Conservation (phyloP, 164 flowering plant genomes). For the Umbilicus rupestris region DNA sequence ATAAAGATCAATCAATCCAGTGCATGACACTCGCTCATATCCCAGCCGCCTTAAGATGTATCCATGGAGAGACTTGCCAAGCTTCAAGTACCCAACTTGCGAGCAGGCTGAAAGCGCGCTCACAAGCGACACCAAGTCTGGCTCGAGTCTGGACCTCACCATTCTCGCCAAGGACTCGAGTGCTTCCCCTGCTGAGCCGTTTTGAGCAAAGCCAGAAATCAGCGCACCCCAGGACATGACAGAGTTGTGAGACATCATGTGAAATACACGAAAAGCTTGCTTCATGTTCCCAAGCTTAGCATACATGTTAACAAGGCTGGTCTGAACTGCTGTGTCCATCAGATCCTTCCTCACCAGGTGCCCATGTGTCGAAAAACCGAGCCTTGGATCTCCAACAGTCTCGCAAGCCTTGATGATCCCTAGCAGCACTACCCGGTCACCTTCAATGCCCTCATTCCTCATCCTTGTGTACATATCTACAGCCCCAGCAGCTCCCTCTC, state of each 20-base stretch:
- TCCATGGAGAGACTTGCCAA: constrained; percentile 44
- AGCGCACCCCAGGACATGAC: constrained; percentile 44
- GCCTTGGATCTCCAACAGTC: constrained; percentile 24
- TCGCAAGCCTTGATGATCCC: constrained; percentile 49
- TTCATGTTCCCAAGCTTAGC: constrained; percentile 41
- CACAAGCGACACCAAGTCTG: constrained; percentile 33
- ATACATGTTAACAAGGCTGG: constrained; percentile 53
- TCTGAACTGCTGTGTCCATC: constrained; percentile 27
- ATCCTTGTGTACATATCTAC: constrained; percentile 30
- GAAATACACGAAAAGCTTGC: constrained; percentile 26
- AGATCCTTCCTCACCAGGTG: constrained; percentile 29
- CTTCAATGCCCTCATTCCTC: constrained; percentile 32
- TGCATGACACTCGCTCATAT: constrained; percentile 22
- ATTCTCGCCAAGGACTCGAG: constrained; percentile 34
- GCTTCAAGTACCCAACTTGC: constrained; percentile 30
- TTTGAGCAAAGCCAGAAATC: constrained; percentile 49
- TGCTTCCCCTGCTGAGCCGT: constrained; percentile 38
- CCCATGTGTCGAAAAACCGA: constrained; percentile 40
- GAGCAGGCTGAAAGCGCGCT: constrained; percentile 44
- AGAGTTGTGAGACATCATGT: constrained; percentile 24
- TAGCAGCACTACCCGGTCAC: constrained; percentile 38
- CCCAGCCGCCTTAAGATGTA: constrained; percentile 28
- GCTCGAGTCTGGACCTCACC: constrained; percentile 33
- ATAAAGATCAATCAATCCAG: constrained; percentile 50
- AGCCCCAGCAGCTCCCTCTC: constrained; percentile 36